Evolutionary conservation across 2,329 filamentous ascomycete genomes (phyloP), one percentile per base, ranked within the genome.

Genomic region (Fusarium sp.): DNA sequence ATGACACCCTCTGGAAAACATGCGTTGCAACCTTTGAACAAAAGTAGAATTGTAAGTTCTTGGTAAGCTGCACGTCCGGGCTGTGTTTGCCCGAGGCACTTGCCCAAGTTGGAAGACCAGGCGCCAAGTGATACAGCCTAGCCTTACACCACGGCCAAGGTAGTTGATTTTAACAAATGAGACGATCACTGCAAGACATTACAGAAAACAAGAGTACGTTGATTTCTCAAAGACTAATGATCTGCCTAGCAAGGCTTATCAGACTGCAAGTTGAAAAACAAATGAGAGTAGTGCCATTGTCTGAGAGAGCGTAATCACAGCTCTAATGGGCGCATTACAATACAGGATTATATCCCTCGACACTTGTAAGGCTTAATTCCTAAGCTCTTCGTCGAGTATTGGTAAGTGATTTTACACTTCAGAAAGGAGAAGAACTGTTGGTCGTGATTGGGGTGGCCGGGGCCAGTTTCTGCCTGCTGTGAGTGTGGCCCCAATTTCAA

Each of bases 131-230:
- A 43, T 48, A 53, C 36, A 42, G 43, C 5, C 22, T 24, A 24
- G 48, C 14, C 38, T 34, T 36, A 6, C 42, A 53, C 36, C 46
- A 42, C 34, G 36, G 46, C 54, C n/a, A 20, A 34, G 48, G 6
- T 20, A 42, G 52, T 55, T 53, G 48, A 53, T 43, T 36, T 53
- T 36, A 18, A 28, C 18, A 14, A 43, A 42, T 40, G 46, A 10
- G 33, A 18, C 26, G n/a, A 20, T 17, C 20, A 28, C 18, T n/a
- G 20, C 10, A 42, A 52, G 24, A 20, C 28, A 17, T 20, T 38
- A 28, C 40, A 34, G 33, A 34, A n/a, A 13, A 13, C 13, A 34
- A 34, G 33, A 13, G 15, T 34, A 34, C 22, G 24, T 20, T 26
- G 15, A 15, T 17, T 17, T 17, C 17, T 24, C 13, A 31, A 15